A percentile compares a stretch with the other conserved stretches of the same genome.
Conservation (phyloP, 192 early-diverging fungal genomes). For the Entomortierella chlamydospora region DNA sequence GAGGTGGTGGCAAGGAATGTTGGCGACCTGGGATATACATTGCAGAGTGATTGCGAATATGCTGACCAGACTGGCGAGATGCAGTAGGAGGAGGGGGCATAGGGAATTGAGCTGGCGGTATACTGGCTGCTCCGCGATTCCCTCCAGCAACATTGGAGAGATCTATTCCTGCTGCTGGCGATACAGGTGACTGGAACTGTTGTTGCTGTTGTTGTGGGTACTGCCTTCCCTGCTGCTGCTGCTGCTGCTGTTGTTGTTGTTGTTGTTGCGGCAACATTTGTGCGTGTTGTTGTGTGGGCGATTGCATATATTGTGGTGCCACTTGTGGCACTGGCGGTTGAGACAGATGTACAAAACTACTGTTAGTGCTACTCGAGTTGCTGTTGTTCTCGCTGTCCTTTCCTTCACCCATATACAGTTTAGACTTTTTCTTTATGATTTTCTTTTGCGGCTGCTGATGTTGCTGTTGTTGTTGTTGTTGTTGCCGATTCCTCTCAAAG, state of each 20-base stretch:
- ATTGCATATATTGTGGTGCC: too few relatives aligned
- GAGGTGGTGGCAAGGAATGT: slow-evolving; percentile 16
- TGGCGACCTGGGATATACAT: slow-evolving; percentile 3
- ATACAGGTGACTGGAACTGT: neutral
- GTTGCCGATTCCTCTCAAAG: neutral
- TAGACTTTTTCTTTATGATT: slow-evolving; percentile 29
- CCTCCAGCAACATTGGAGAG: too few relatives aligned
- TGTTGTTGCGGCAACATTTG: slow-evolving; percentile 2
- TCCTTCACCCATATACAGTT: slow-evolving; percentile 14
- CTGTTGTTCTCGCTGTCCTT: slow-evolving; percentile 14
- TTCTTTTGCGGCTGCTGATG: slow-evolving; percentile 3
- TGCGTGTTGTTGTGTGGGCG: too few relatives aligned
- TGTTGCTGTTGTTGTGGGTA: neutral
- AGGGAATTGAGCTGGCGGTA: slow-evolving; percentile 29
- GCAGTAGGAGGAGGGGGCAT: slow-evolving; percentile 39
- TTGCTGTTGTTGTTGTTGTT: slow-evolving; percentile 2
- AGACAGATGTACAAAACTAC: slow-evolving; percentile 29
- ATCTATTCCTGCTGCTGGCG: neutral
- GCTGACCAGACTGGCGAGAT: slow-evolving; percentile 23
- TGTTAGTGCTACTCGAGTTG: slow-evolving; percentile 31
- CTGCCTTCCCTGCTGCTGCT: neutral
- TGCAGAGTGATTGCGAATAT: slow-evolving; percentile 6
- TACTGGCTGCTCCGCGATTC: neutral
- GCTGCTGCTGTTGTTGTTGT: slow-evolving; percentile 6
- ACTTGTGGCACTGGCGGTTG: slow-evolving; percentile 2